These are phyloP conservation scores for Bryoglossum gracile DNA, from an alignment of 495 filamentous ascomycete genomes.

Conservation along the genomic window DNA sequence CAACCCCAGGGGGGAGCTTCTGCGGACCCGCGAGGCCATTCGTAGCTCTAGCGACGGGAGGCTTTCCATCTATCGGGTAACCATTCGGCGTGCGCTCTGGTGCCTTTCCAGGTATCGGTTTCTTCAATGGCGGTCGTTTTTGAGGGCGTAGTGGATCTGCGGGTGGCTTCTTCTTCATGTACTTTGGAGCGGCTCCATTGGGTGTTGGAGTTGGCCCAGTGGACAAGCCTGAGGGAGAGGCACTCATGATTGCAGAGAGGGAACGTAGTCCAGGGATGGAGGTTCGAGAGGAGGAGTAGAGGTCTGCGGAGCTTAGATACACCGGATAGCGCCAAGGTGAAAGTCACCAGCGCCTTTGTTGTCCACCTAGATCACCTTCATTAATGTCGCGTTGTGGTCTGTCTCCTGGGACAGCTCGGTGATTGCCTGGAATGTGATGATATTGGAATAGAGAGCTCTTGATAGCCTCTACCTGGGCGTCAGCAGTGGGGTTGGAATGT, in stretches of 20 bases:
- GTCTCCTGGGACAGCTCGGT: no score
- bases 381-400: not conserved
- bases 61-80: not conserved
- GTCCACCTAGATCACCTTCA: not conserved
- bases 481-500: no score
- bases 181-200: constrained; percentile 27
- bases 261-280: no score
- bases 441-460: no score
- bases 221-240: constrained; percentile 43
- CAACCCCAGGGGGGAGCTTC: constrained; percentile 12
- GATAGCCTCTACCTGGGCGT: no score
- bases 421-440: no score
- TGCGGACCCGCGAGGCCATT: constrained; percentile 15
- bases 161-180: constrained; percentile 40
- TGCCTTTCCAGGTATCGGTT: constrained; percentile 25
- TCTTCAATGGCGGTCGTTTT: constrained; percentile 41
- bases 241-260: constrained; percentile 42
- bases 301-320: no score
- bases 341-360: not conserved
- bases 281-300: no score
- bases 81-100: constrained; percentile 21
- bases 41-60: constrained; percentile 2
- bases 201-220: constrained; percentile 38
- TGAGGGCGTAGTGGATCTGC: constrained; percentile 64
- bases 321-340: not conserved